phyloP scores from a whole-genome alignment of 225 moss, liverwort and hornwort species.

The Takakia lepidozioides region DNA sequence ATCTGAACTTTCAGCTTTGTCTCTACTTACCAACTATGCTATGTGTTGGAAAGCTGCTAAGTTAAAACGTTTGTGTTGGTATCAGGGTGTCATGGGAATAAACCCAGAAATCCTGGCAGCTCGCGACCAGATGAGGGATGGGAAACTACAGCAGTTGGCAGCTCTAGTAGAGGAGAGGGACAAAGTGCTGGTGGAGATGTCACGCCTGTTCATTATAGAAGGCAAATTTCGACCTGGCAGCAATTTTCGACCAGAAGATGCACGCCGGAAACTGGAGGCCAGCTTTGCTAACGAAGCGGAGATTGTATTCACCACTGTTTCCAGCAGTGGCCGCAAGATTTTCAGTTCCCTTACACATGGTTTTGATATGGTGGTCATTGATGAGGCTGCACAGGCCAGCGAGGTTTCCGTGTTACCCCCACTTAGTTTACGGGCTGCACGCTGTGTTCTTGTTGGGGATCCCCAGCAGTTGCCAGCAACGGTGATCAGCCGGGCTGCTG shows the following conservation, averaged over 20 bases:
- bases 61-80: too few species aligned
- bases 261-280: slow-evolving; percentile 91
- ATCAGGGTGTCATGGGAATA: slow-evolving; percentile 75
- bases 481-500: slow-evolving; percentile 94
- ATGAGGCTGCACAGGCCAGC: slow-evolving; percentile 99
- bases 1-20: too few species aligned
- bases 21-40: too few species aligned
- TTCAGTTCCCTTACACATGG: slow-evolving; percentile 92
- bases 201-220: slow-evolving; percentile 86
- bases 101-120: slow-evolving; percentile 90
- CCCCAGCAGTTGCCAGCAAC: slow-evolving; percentile 99
- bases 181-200: slow-evolving; percentile 91
- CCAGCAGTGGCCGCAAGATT: slow-evolving; percentile 91
- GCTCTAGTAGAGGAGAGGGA: slow-evolving; percentile 94
- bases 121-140: slow-evolving; percentile 82
- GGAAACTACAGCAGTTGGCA: slow-evolving; percentile 89
- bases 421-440: slow-evolving; percentile 86
- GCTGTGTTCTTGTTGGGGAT: slow-evolving; percentile 98
- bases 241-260: slow-evolving; percentile 73
- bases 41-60: too few species aligned
- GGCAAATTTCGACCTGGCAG: slow-evolving; percentile 67
- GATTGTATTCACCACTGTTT: slow-evolving; percentile 97
- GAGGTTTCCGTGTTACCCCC: slow-evolving; percentile 97
- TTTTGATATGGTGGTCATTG: slow-evolving; percentile 99
- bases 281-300: slow-evolving; percentile 99